Base-by-base conservation (phyloP, 2,329 filamentous ascomycete species). In the Hypoxylon sp. region DNA sequence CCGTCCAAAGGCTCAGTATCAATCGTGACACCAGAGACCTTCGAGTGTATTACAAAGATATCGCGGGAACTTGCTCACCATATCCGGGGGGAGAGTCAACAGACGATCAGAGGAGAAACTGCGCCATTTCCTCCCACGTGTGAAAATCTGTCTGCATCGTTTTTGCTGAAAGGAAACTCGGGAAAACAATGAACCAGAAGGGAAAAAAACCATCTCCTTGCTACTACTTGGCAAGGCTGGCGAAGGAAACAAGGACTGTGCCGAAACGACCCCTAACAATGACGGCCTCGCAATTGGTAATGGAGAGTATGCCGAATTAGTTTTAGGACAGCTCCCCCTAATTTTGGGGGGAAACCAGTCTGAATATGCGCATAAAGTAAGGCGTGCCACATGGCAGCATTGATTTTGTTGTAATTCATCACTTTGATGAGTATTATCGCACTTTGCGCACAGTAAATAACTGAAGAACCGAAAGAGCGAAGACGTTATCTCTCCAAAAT, bases 371-470 rank as follows among this genome's bases (percentile, higher is more conserved):
- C 46, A 53, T 31, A 51, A 50, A 22, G 30, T 60, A 44, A 42
- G 31, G 27, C 33, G 25, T 65, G 55, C 61, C 61, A 68, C 54
- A 62, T 59, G 48, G 56, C 58, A 56, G 31, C 55, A 56, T 50
- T 48, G 30, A 14, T 55, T 30, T 63, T 37, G 61, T 3, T 53
- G 37, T 50, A 58, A 46, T 59, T 72, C 74, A 74, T 70, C 75
- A 75, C 73, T 55, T 73, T 76, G 74, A 76, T 74, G 72, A 68
- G 60, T 50, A 42, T 6, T 35, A 17, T 61, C 25, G 17, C 59
- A 53, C 46, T 40, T 61, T 40, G 51, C 31, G 58, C 57, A 55
- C 17, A 33, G 31, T 22, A 42, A 57, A 53, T 13, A 57, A 57
- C 22, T 37, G 20, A 2, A 49, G 11, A 50, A 22, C 25, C 46